Percentiles rank a stretch among this genome's conserved stretches.
Conservation (phyloP, 345 rosid species). For the Noccaea bulbosa region DNA sequence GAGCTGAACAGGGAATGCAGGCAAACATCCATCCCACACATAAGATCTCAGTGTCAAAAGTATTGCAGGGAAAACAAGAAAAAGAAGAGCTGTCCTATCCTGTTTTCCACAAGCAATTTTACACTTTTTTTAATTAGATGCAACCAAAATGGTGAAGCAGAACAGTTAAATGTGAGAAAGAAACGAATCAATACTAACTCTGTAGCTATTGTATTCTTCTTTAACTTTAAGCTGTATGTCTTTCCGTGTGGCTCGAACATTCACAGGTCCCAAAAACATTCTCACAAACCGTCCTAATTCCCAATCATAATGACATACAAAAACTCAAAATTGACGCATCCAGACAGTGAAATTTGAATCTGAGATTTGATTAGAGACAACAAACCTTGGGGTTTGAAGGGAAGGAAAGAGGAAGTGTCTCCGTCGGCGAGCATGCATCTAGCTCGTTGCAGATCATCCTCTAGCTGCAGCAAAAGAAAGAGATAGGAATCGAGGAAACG, state of each 20-base stretch:
- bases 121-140: not conserved
- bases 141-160: not conserved
- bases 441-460: conserved; percentile 84
- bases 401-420: conserved; percentile 84
- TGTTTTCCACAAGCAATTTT: conserved; percentile 40
- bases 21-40: conserved; percentile 92
- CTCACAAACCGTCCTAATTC: conserved; percentile 67
- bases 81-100: conserved; percentile 95
- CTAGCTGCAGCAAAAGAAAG: conserved; percentile 51
- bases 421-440: conserved; percentile 73
- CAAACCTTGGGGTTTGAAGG: conserved; percentile 69
- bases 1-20: conserved; percentile 93
- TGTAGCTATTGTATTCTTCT: conserved; percentile 96
- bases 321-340: not conserved
- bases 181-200: conserved; percentile 52
- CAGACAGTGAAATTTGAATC: conserved; percentile 4
- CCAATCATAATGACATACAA: conserved; percentile 1
- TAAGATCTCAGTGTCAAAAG: conserved; percentile 74
- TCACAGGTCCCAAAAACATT: conserved; percentile 95
- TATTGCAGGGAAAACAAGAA: conserved; percentile 83
- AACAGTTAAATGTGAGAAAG: not conserved
- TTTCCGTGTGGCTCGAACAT: conserved; percentile 85
- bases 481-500: not conserved
- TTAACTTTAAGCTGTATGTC: conserved; percentile 95
- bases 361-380: not conserved